A percentile compares a stretch with the other conserved stretches of the same genome.
Conservation (phyloP, 1,284 basidiomycete genomes). For the Mycosarcoma maydis region DNA sequence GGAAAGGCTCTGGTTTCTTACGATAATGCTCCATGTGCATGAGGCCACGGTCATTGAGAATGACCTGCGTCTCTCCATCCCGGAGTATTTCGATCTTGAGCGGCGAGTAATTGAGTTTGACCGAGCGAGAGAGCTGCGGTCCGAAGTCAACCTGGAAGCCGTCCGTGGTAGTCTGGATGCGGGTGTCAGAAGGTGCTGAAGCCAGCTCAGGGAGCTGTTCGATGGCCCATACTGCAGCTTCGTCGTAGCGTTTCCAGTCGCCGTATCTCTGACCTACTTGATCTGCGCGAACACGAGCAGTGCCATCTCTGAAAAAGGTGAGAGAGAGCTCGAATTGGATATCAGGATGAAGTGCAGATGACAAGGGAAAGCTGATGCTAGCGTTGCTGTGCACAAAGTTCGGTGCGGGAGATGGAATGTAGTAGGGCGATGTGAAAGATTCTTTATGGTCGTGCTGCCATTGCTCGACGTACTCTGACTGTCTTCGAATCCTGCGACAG, state of each 20-base stretch:
- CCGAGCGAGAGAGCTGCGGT: slow-evolving; percentile 26
- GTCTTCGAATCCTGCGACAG: slow-evolving; percentile 61
- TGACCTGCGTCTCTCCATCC: slow-evolving; percentile 79
- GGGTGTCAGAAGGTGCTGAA: slow-evolving; percentile 15
- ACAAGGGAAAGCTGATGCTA: slow-evolving; percentile 43
- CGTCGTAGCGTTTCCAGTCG: slow-evolving; percentile 60
- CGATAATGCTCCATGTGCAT: slow-evolving; percentile 97
- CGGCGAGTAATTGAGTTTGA: slow-evolving; percentile 52
- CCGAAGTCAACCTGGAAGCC: slow-evolving; percentile 47
- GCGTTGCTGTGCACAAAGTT: slow-evolving; percentile 30
- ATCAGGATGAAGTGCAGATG: slow-evolving; percentile 58
- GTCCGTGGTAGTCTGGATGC: slow-evolving; percentile 8
- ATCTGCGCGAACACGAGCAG: slow-evolving; percentile 60
- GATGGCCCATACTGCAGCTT: slow-evolving; percentile 59
- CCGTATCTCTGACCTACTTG: slow-evolving; percentile 54
- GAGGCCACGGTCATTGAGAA: slow-evolving; percentile 87
- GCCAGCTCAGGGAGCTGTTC: slow-evolving; percentile 52
- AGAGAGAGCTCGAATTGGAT: slow-evolving; percentile 54
- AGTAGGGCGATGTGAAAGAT: slow-evolving; percentile 57
- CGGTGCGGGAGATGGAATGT: slow-evolving; percentile 13
- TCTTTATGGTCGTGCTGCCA: slow-evolving; percentile 31
- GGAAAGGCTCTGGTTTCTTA: slow-evolving; percentile 59
- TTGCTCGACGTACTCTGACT: slow-evolving; percentile 53
- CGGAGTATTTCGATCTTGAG: slow-evolving; percentile 71
- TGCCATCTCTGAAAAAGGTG: slow-evolving; percentile 61